Base-by-base conservation (phyloP, 2,329 filamentous ascomycete species). In the Ascochyta lentis region DNA sequence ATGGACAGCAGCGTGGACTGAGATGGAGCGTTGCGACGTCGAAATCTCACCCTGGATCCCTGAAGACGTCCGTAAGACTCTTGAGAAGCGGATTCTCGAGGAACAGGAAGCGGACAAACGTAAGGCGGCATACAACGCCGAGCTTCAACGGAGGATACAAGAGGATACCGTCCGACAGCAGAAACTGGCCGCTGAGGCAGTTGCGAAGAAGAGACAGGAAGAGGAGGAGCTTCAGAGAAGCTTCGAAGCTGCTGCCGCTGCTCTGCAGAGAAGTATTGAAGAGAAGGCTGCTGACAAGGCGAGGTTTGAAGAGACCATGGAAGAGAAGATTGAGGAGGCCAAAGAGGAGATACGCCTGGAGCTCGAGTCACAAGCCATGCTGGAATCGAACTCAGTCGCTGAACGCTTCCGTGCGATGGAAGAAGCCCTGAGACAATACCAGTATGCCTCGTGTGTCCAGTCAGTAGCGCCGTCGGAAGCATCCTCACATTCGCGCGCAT, bases 1-100 rank as follows among this genome's bases (percentile, higher is more conserved):
- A 0, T 99, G 95, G 95, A 86, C 86, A 4, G 93, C 93, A 2
- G 94, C 91, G 55, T 99, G 94, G 94, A 90, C 86, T 65, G 94
- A 98, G 76, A 99, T 99, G 95, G 95, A 99, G 77, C 86, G 94
- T n/a, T 91, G 98, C 0, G 95, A 99, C 70, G 91, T 96, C 1
- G 94, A 98, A 75, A 86, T 99, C 48, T 86, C 90, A 66, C 90
- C 95, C 3, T 84, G 88, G 68, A 83, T 92, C 10, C 84, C 86
- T 16, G 74, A 84, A 0, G 76, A 80, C 1, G 70, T 89, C 12
- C 82, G 86, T 49, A 81, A 83, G 16, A 85, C 86, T 61, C 77
- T 92, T 19, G 84, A 87, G n/a, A 69, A 65, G 55, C 78, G 77
- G n/a, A 58, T 74, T 9, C 75, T 81, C 31, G 79, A 82, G 44